Conservation (phyloP, 2,329 filamentous ascomycete genomes). For the Fusarium zealandicum region DNA sequence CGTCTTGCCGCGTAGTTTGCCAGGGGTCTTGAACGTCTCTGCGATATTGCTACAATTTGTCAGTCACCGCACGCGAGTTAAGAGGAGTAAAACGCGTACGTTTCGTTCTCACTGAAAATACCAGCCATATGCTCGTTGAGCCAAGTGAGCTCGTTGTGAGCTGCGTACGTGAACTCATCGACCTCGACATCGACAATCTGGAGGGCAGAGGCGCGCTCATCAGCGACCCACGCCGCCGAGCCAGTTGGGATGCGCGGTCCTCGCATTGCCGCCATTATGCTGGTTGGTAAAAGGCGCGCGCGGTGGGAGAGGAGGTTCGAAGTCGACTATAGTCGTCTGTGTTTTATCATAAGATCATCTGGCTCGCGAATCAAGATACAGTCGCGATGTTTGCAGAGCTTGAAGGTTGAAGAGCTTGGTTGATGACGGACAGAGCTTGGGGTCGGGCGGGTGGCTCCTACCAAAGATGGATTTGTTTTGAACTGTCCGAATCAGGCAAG, state of each 20-base stretch:
- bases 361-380: conserved; percentile 13
- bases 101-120: conserved; percentile 84
- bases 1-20: conserved; percentile 82
- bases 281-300: conserved; percentile 22
- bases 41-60: conserved; percentile 74
- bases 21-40: conserved; percentile 95
- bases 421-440: conserved; percentile 31
- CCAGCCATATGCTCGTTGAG: conserved; percentile 98
- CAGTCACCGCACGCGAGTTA: conserved; percentile 14
- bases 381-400: conserved; percentile 24
- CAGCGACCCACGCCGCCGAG: conserved; percentile 82
- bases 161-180: conserved; percentile 92
- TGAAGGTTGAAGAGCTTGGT: conserved; percentile 27
- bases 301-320: conserved; percentile 11
- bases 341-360: conserved; percentile 37
- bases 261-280: conserved; percentile 55
- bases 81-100: conserved; percentile 61
- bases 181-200: conserved; percentile 81
- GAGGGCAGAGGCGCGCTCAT: conserved; percentile 80
- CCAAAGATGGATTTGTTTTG: conserved; percentile 50
- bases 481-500: conserved; percentile 48
- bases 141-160: conserved; percentile 95
- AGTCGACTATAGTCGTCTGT: conserved; percentile 27
- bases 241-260: conserved; percentile 74
- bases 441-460: conserved; percentile 21